Base-by-base conservation (phyloP, 1,284 basidiomycete genomes). In the Boletus semigastroideus region DNA sequence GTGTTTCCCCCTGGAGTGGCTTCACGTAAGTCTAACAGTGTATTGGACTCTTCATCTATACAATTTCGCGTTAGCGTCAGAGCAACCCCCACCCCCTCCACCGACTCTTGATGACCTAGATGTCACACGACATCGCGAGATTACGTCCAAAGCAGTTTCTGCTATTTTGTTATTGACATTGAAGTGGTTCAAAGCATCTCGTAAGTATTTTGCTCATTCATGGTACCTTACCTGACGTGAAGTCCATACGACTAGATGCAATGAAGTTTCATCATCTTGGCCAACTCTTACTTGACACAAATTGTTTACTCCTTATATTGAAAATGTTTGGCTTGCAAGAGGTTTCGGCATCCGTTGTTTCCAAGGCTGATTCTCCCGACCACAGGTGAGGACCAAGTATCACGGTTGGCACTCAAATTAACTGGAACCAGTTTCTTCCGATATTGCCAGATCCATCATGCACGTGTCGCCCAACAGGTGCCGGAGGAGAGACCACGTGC, bases 221-320 rank as follows among this genome's bases (percentile, higher is more conserved):
- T 48, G 13, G 20, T 28, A 36, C 20, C n/a, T 25, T 51, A 45
- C 27, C 39, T 13, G 16, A 36, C 39, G 30, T 49, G 40, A 56
- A 46, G 11, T 46, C 54, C 22, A 39, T 38, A 28, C 54, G 45
- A 7, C 20, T 61, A 95, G 93, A 99, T 73, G 87, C 90, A 30
- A 95, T 99, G 89, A 99, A 99, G 69, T 98, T 98, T 68, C 95
- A 99, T 71, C 94, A 98, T 71, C 79, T 99, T 30, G 93, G 94
- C 8, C 95, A 97, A 70, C 82, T 95, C 25, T 77, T 99, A 10
- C 84, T 99, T 45, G 97, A 99, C 65, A 95, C 93, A 19, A 99
- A 99, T 66, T 97, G 94, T 65, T 74, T 98, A 5, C 75, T 99
- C 31, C 79, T 99, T 25, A 92, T 99, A 47, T 75, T 99, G 64